Percentiles rank a stretch among this genome's conserved stretches.
These are phyloP conservation scores for Neophaeococcomyces mojaviensis DNA, from an alignment of 2,329 filamentous ascomycete genomes.

Conservation along the genomic window DNA sequence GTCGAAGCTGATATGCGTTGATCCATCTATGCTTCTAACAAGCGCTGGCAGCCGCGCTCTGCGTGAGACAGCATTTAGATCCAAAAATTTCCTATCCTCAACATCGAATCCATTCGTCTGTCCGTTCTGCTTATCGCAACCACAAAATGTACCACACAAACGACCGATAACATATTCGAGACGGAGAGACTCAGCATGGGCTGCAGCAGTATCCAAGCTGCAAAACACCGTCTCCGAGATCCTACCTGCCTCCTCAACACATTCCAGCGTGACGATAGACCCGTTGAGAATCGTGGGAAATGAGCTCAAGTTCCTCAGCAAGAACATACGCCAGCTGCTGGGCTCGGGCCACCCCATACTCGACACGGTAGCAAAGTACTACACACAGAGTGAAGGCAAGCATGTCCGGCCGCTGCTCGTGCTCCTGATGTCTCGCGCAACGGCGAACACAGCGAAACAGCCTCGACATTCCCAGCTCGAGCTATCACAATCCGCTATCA, in stretches of 20 bases:
- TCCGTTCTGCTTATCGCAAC: slow-evolving; percentile 2
- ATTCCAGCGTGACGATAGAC: slow-evolving; percentile 65
- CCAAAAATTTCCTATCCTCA: slow-evolving; percentile 1
- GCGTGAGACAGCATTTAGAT: slow-evolving; percentile 3
- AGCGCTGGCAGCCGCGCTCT: slow-evolving; percentile 8
- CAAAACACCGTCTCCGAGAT: slow-evolving; percentile 40
- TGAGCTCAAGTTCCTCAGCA: slow-evolving; percentile 92
- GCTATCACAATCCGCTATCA: slow-evolving; percentile 37
- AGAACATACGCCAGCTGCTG: slow-evolving; percentile 86
- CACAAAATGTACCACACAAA: slow-evolving; percentile 1
- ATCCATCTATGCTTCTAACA: slow-evolving; percentile 5
- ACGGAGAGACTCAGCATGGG: slow-evolving; percentile 29
- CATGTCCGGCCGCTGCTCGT: slow-evolving; percentile 92
- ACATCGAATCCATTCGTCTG: slow-evolving; percentile 6
- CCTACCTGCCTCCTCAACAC: slow-evolving; percentile 28
- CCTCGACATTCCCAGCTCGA: slow-evolving; percentile 31
- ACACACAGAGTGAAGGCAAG: slow-evolving; percentile 93
- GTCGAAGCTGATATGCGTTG: background rate
- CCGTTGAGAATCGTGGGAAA: slow-evolving; percentile 85
- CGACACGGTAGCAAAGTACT: slow-evolving; percentile 95
- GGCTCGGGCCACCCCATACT: slow-evolving; percentile 91
- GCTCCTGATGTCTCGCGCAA: slow-evolving; percentile 91
- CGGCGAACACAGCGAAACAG: slow-evolving; percentile 65
- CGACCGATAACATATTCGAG: slow-evolving; percentile 3
- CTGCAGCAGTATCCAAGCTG: slow-evolving; percentile 45